Evolutionary conservation across 257 asterid species (phyloP), one percentile per base, ranked within the genome.

Genomic region (Solanum lycopersicoides): DNA sequence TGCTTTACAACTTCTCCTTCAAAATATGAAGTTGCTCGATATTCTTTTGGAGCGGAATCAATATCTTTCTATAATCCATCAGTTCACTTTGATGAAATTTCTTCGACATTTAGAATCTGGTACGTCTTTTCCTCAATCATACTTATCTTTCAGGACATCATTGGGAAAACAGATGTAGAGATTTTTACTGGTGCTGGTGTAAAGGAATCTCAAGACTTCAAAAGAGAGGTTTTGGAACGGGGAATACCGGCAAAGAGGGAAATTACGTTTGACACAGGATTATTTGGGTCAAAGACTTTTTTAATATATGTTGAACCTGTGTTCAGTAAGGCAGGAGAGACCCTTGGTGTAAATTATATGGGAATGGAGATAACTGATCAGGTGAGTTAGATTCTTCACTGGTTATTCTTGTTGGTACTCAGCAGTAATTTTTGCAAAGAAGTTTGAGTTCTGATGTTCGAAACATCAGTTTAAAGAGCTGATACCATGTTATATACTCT

Each of bases 361-460:
- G 99, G 99, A 69, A 96, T 95, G 98, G 99, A 96, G 87, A 93
- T 96, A 53, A 96, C 98, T 42, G 99, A 96, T 89, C 98, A 95
- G 95, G 98, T 94, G 34, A 88, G 25, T 71, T 74, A 2, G 77
- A 76, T 72, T 34, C 28, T 72, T 72, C 79, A 34, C 28, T 0
- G 45, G 25, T 35, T 34, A 34, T 16, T 18, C 28, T 72, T 18
- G 14, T 34, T 72, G 25, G 79, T 72, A 34, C 11, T 72, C 25
- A 72, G 25, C 79, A 72, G 15, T 72, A 72, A 35, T 18, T 72
- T 71, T 34, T 72, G 7, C 28, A 34, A 72, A 45, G 14, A 71
- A 8, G 77, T 34, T 71, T 71, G 77, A 71, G 25, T 34, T 34
- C 25, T 34, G 42, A 32, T 72, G 45, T 72, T 72, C 79, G 4